phyloP scores from a whole-genome alignment of 2,329 filamentous ascomycete species.

The Fusarium staphyleae region DNA sequence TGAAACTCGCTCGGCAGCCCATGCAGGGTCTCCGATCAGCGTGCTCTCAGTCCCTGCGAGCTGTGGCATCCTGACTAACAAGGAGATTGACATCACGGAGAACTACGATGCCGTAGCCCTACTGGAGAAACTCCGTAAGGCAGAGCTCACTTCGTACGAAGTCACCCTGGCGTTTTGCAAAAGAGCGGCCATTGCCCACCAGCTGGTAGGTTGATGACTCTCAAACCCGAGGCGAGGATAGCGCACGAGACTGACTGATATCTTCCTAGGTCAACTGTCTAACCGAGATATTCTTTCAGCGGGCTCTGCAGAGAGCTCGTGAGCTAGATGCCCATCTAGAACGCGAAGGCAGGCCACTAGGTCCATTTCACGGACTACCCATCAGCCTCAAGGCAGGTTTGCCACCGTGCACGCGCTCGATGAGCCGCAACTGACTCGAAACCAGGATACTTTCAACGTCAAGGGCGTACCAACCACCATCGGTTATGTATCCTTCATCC shows the following conservation, averaged over 20 bases:
- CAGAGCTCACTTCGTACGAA: neutral
- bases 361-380: constrained; percentile 20
- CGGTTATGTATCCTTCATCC: constrained; percentile 32
- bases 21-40: too few species aligned
- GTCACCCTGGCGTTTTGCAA: constrained; percentile 2
- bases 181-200: constrained; percentile 5
- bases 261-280: too few species aligned
- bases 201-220: neutral
- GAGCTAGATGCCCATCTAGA: neutral
- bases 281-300: constrained; percentile 2
- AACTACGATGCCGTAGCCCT: constrained; percentile 1
- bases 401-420: rapidly evolving
- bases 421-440: neutral
- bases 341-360: neutral
- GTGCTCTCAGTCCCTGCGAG: neutral
- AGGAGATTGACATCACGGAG: constrained; percentile 2
- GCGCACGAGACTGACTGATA: too few species aligned
- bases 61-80: neutral
- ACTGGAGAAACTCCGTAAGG: neutral
- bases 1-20: too few species aligned
- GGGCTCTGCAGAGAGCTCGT: neutral
- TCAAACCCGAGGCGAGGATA: too few species aligned
- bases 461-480: constrained; percentile 27
- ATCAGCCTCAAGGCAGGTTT: constrained; percentile 25
- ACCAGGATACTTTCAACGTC: constrained; percentile 29